Evolutionary conservation across 352 stramenopile species (phyloP), one percentile per base, ranked within the genome.

Genomic region (Globisporangium mamillatum): DNA sequence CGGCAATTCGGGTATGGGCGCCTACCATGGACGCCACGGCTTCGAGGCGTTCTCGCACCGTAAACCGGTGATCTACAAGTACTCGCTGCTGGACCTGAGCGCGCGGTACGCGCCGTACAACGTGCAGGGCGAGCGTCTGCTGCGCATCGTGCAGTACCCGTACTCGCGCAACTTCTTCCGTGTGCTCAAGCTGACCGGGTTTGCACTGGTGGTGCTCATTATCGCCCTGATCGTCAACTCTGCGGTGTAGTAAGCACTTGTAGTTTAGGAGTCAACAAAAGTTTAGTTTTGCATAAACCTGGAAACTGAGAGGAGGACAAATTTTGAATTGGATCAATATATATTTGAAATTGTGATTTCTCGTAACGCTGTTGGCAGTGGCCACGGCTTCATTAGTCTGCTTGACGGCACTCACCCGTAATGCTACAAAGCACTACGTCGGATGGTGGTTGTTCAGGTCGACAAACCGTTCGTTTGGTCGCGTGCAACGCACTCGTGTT

Each of bases 1-100:
- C 7, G 92, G 90, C 6, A 77, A 66, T 27, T 95, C 81, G 34
- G 93, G 93, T 57, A 88, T 90, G 66, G 92, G 93, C 16, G 64
- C 73, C 1, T 97, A 96, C 71, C 89, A 96, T 66, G 94, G 94
- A 12, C 79, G 86, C 50, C 72, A 81, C 64, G 84, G 84, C 44
- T 97, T 98, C 54, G 67, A 90, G 24, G 77, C 80, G 6, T 94
- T 95, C 60, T 87, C 82, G 16, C 86, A 92, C 72, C 72, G 74
- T 38, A 93, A 93, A 61, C 69, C 81, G 1, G 82, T 93, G 57
- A 66, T 93, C 48, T 81, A 84, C 63, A 93, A 92, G 68, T 85
- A 86, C 53, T 80, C 72, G n/a, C 14, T 88, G 25, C 46, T 90
- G 44, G 73, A 93, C 69, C 32, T 84, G 7, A 77, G 78, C 29